phyloP scores from a whole-genome alignment of 345 rosid genomes.

The Citrus sp. region DNA sequence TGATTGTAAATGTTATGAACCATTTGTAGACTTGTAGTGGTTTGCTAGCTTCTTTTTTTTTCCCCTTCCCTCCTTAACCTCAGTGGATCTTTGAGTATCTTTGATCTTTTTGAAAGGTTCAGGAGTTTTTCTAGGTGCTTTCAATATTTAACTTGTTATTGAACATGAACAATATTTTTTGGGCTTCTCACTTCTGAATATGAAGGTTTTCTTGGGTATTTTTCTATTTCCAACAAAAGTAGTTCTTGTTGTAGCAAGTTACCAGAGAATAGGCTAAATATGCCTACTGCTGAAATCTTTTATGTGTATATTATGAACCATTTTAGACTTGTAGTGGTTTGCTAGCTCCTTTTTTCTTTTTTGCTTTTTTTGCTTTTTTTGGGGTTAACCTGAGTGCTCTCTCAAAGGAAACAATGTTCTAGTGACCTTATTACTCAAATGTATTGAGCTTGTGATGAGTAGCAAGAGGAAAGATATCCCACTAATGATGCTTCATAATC shows the following conservation, averaged over 20 bases:
- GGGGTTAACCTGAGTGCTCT: too few species aligned
- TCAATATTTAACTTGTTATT: background rate
- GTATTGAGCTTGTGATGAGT: background rate
- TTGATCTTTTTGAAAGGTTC: constrained; percentile 5
- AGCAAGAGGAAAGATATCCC: background rate
- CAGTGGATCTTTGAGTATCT: background rate
- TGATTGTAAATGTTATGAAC: background rate
- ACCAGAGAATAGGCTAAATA: background rate
- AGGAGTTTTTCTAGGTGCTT: background rate
- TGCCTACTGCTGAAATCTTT: background rate
- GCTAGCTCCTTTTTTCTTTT: background rate
- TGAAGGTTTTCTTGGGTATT: background rate
- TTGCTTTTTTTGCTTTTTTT: too few species aligned
- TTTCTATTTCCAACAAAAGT: background rate
- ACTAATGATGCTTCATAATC: background rate
- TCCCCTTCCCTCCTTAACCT: background rate
- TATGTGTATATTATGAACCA: background rate
- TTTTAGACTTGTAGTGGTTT: background rate
- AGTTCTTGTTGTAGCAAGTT: background rate
- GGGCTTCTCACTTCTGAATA: constrained; percentile 1
- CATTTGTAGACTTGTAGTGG: background rate
- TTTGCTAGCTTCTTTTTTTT: background rate
- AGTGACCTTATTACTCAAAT: background rate
- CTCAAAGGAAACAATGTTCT: background rate
- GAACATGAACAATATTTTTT: background rate